Evolutionary conservation across 345 rosid species (phyloP), one percentile per base, ranked within the genome.

Genomic region (Pugionium dolabratum): DNA sequence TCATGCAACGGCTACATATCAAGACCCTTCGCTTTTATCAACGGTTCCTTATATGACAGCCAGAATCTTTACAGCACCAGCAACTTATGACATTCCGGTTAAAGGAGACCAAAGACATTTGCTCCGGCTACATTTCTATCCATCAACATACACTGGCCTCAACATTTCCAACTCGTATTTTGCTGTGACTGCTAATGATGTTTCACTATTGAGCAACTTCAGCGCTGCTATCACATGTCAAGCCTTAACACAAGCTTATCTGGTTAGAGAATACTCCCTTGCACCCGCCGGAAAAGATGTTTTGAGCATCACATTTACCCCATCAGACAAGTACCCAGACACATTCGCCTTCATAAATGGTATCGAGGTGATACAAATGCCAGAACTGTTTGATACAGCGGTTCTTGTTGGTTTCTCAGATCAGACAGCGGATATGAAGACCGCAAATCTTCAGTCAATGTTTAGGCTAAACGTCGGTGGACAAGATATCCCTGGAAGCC

Each of bases 261-360:
- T 94, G 4, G 30, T 90, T 2, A 78, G 64, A 40, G 97, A 94
- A 69, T 88, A 83, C 57, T 78, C 84, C 36, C 76, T 88, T 9
- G 86, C 83, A 4, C 82, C 89, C 0, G 10, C 51, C 6, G 59
- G 62, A 4, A 63, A 75, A 10, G 76, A 72, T 18, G 18, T 35
- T 40, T 76, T 90, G 27, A 72, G 67, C 10, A 26, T 90, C 67
- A 79, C 76, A 7, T 18, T 18, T 0, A 18, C 18, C 18, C 18
- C 18, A 18, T 18, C 18, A 18, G 76, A 71, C 25, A 69, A 76
- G 54, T 72, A 78, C 43, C 55, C 47, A 1, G 76, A 73, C 0
- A 57, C 82, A 4, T 90, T 81, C 60, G 89, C 88, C 7, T 86
- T 86, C 46, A 66, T 93, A 11, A 93, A 93, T n/a, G 96, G 92